Evolutionary conservation across 2,329 filamentous ascomycete species (phyloP), one percentile per base, ranked within the genome.

Genomic region (Botrytis medusae): DNA sequence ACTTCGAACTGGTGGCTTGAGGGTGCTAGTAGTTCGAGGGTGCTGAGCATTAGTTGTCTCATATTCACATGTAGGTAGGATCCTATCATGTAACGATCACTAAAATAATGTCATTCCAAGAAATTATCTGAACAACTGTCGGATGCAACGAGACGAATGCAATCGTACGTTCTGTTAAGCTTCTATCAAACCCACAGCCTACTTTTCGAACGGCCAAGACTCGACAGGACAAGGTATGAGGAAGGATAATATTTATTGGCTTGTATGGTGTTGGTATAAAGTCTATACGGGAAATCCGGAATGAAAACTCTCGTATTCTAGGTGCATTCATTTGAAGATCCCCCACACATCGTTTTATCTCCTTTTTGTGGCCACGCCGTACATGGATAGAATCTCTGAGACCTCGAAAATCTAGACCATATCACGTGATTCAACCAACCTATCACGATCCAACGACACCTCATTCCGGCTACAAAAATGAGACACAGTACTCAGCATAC

Each of bases 31-130:
- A 20, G 16, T 25, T 67, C 46, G 34, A 54, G 64, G 64, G 46
- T n/a, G 64, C 64, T 54, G 64, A 40, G 46, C 64, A 67, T 54
- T 46, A 67, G 40, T 20, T 34, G 46, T 54, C 46, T 67, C 51
- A 57, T 57, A 18, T 57, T 57, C 14, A 34, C 9, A 54, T 7
- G 32, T 29, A 37, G 22, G 34, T 68, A 40, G 34, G 20, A 54
- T 54, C 32, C 32, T 18, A 29, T 54, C 25, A n/a, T 4, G 46
- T 67, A 51, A 22, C 7, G 16, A 14, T 29, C 32, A 37, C 22
- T 16, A 29, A 37, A 68, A 22, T 4, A 54, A 40, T 48, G 37
- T 5, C 25, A 18, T 29, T 54, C 46, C 46, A 20, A n/a, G 46
- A 18, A 10, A 8, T 22, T 40, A 40, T 40, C 22, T 14, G 46